Base-by-base conservation (phyloP, 2,329 filamentous ascomycete species). In the Emergomyces pasteurianus region DNA sequence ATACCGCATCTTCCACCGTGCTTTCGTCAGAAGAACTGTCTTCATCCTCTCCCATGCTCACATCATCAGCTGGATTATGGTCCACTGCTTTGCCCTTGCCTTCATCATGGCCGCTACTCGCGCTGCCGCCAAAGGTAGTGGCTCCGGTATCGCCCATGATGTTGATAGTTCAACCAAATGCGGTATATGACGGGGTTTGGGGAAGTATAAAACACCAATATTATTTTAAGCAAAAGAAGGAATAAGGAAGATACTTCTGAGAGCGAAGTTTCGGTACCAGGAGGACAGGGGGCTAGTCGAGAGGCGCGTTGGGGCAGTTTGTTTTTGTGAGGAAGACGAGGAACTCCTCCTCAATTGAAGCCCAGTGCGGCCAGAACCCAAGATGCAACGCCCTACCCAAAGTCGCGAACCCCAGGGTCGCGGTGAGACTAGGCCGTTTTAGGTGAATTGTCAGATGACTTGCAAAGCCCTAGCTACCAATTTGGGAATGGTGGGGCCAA, bases 81-180 rank as follows among this genome's bases (percentile, higher is more conserved):
- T 84, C 82, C 47, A 78, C 72, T 47, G 83, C 86, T 81, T 96
- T 96, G 79, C 90, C 90, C 82, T 96, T 96, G 77, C 89, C 90
- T 82, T 95, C 95, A 74, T 80, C 78, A 70, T 84, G 80, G 63
- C 78, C 72, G 34, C 57, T 31, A 28, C 31, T 43, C 53, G n/a
- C 36, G 46, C 58, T 23, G 34, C 26, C 10, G 47, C 54, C 58
- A 43, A 53, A 16, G 5, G 58, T 31, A 31, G 58, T 12, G 40
- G 46, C 36, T 40, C 47, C 57, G 28, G 42, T 59, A 34, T 53
- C 58, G n/a, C 58, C 47, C 58, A 59, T 59, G 46, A 12, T 52
- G 47, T 42, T 6, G 58, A 7, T 40, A 28, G 52, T 4, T 31
- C 14, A n/a, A 16, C 9, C 26, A 31, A 31, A 18, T 21, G 38